Evolutionary conservation across 495 filamentous ascomycete genomes (phyloP), one percentile per base, ranked within the genome.

Genomic region (Bryoglossum gracile): DNA sequence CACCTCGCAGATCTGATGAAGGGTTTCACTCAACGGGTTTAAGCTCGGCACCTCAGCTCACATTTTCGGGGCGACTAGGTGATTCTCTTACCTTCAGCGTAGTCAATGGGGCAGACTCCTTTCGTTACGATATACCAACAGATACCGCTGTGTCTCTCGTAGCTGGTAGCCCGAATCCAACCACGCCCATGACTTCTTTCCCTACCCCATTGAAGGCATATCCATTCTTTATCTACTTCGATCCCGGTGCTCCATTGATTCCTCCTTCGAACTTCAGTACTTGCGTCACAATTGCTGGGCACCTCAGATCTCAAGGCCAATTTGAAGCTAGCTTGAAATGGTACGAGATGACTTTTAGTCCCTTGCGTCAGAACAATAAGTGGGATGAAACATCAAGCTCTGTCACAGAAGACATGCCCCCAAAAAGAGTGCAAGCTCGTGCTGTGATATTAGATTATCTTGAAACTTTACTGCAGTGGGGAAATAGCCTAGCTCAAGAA

Each of bases 391-490:
- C n/a, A n/a, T n/a, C n/a, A n/a, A n/a, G n/a, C n/a, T n/a, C n/a
- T n/a, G n/a, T n/a, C n/a, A n/a, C n/a, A n/a, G n/a, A n/a, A n/a
- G n/a, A n/a, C n/a, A n/a, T n/a, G n/a, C n/a, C n/a, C n/a, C n/a
- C n/a, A n/a, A n/a, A n/a, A n/a, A n/a, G n/a, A n/a, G n/a, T n/a
- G n/a, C n/a, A n/a, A n/a, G n/a, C n/a, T n/a, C n/a, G n/a, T n/a
- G n/a, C n/a, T n/a, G n/a, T n/a, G n/a, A n/a, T n/a, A n/a, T n/a
- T n/a, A n/a, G n/a, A n/a, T n/a, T n/a, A n/a, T n/a, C n/a, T n/a
- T n/a, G n/a, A n/a, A n/a, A n/a, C n/a, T n/a, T 10, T 46, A 13
- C 25, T 46, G 6, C 26, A 46, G 14, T 46, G 43, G 43, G 43
- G 13, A 13, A 14, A 46, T 19, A 21, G 25, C 9, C 28, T 33